Evolutionary conservation across 2,329 filamentous ascomycete species (phyloP).

Genomic region (Cladophialophora yegresii): DNA sequence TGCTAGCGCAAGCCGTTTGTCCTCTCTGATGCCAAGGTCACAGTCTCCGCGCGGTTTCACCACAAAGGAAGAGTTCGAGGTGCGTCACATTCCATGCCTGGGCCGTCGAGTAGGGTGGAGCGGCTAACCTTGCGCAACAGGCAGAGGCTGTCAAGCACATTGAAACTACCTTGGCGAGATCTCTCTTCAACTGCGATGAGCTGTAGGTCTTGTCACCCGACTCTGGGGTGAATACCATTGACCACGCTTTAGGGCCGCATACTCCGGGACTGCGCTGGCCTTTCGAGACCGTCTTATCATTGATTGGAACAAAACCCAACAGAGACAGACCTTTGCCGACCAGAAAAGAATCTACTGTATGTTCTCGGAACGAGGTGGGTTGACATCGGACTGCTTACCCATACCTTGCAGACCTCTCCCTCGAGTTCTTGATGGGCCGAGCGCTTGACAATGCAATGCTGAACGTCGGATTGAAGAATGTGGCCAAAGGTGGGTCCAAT

Average conservation of each 20-base stretch:
- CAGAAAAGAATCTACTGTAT: constrained; percentile 89
- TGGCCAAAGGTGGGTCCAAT: constrained; percentile 67
- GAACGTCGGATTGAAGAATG: constrained; percentile 84
- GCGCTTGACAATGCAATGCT: constrained; percentile 98
- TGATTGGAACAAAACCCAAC: constrained; percentile 98
- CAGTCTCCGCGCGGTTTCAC: constrained; percentile 69
- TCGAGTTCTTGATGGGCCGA: constrained; percentile 97
- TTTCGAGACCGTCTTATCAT: constrained; percentile 91
- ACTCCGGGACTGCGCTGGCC: constrained; percentile 85
- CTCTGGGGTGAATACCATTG: background rate
- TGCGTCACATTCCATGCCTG: constrained; percentile 37
- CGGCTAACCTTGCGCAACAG: constrained; percentile 47
- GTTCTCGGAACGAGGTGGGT: constrained; percentile 27
- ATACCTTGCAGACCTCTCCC: constrained; percentile 70
- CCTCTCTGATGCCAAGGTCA: constrained; percentile 19
- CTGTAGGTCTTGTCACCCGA: constrained; percentile 44
- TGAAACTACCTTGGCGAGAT: constrained; percentile 92
- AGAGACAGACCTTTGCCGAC: constrained; percentile 87
- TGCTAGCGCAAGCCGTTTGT: background rate
- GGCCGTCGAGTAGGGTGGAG: background rate
- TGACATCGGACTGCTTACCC: constrained; percentile 11
- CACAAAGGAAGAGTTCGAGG: constrained; percentile 76
- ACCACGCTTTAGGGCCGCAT: constrained; percentile 65
- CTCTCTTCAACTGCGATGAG: constrained; percentile 98
- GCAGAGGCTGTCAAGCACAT: constrained; percentile 88